phyloP scores from a whole-genome alignment of 257 asterid genomes.

The Orobanche coerulescens region DNA sequence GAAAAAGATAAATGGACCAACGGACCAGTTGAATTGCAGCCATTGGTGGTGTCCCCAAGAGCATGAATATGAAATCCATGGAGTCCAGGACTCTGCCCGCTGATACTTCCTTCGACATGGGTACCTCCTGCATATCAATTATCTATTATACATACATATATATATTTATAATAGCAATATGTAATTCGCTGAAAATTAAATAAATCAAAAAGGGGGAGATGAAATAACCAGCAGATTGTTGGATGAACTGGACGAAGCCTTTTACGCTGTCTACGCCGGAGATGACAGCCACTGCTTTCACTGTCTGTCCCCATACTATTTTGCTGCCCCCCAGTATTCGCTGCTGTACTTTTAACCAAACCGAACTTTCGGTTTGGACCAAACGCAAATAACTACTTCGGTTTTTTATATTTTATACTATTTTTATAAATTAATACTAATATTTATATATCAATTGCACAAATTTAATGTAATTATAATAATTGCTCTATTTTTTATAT shows the following conservation, averaged over 20 bases:
- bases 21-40: slow-evolving; percentile 86
- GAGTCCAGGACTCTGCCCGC: slow-evolving; percentile 70
- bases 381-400: too few species aligned
- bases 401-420: too few species aligned
- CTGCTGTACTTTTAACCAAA: not conserved
- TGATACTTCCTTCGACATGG: slow-evolving; percentile 55
- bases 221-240: slow-evolving; percentile 39
- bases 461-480: too few species aligned
- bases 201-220: not conserved
- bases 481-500: too few species aligned
- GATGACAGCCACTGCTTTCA: slow-evolving; percentile 79
- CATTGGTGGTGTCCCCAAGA: slow-evolving; percentile 93
- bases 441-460: too few species aligned
- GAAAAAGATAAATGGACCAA: not conserved
- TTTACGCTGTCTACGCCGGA: slow-evolving; percentile 52
- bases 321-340: not conserved
- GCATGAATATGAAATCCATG: slow-evolving; percentile 92
- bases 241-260: slow-evolving; percentile 66
- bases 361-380: too few species aligned
- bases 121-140: slow-evolving; percentile 24
- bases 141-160: too few species aligned
- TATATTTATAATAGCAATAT: too few species aligned
- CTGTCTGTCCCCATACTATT: slow-evolving; percentile 35
- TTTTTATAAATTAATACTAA: too few species aligned
- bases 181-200: not conserved